Percentiles rank a stretch among this genome's conserved stretches.
Evolutionary conservation across 2,329 filamentous ascomycete species (phyloP).

Genomic region (Clarireedia paspali): DNA sequence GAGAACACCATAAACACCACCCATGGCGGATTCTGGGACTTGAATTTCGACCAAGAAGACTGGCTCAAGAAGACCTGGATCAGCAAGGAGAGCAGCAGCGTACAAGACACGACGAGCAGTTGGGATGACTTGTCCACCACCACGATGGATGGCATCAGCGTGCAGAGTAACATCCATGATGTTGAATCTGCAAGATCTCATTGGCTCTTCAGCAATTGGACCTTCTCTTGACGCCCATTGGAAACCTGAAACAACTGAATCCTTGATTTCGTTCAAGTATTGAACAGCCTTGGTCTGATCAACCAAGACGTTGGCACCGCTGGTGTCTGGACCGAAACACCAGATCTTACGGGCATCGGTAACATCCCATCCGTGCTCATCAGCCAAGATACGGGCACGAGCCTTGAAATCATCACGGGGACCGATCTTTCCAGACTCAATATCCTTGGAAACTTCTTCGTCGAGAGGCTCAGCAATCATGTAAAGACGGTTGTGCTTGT

Average conservation of each 20-base stretch:
- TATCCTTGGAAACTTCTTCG: slow-evolving; percentile 86
- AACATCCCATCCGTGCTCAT: slow-evolving; percentile 98
- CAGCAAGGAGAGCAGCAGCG: slow-evolving; percentile 82
- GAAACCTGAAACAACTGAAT: slow-evolving; percentile 99
- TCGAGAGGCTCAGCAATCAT: slow-evolving; percentile 83
- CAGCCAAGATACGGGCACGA: slow-evolving; percentile 90
- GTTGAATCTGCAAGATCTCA: slow-evolving; percentile 97
- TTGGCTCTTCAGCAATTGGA: slow-evolving; percentile 95
- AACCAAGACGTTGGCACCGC: slow-evolving; percentile 94
- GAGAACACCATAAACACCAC: slow-evolving; percentile 99
- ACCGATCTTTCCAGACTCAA: slow-evolving; percentile 84
- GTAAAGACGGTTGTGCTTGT: slow-evolving; percentile 99
- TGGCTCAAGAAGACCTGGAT: slow-evolving; percentile 88
- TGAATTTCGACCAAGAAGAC: slow-evolving; percentile 99
- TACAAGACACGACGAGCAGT: slow-evolving; percentile 97
- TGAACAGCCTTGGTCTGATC: slow-evolving; percentile 99
- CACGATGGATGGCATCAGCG: slow-evolving; percentile 99
- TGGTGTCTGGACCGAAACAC: slow-evolving; percentile 98
- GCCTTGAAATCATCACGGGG: slow-evolving; percentile 99
- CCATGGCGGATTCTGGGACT: slow-evolving; percentile 97
- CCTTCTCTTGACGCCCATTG: slow-evolving; percentile 98
- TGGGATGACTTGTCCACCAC: slow-evolving; percentile 97
- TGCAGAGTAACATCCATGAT: slow-evolving; percentile 99
- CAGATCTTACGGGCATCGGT: slow-evolving; percentile 99
- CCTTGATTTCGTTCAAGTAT: slow-evolving; percentile 99